Evolutionary conservation across 164 flowering plant species (phyloP).

Genomic region (Berberis vulgaris): DNA sequence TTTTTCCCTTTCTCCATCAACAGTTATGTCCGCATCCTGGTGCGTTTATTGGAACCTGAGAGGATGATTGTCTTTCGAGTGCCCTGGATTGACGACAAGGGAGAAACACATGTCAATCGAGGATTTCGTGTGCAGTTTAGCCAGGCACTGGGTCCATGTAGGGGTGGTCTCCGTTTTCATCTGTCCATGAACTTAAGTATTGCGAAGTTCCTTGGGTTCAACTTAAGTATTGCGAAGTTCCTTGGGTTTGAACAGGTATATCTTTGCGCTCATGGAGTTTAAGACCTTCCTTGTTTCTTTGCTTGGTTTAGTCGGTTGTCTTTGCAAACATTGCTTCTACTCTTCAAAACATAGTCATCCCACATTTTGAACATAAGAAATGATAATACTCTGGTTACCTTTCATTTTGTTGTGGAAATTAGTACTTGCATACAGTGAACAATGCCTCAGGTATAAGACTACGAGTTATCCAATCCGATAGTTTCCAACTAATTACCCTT

Average conservation of each 20-base stretch:
- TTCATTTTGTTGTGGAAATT: too few relatives aligned
- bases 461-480: too few relatives aligned
- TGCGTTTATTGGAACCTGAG: conserved; percentile 93
- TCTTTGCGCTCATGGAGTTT: neutral
- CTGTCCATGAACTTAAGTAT: conserved; percentile 84
- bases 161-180: conserved; percentile 94
- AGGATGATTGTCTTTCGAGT: conserved; percentile 85
- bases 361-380: too few relatives aligned
- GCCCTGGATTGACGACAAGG: conserved; percentile 97
- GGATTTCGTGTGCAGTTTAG: conserved; percentile 91
- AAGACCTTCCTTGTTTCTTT: neutral
- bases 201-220: too few relatives aligned
- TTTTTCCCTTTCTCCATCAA: conserved; percentile 1
- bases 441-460: too few relatives aligned
- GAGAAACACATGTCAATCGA: conserved; percentile 89
- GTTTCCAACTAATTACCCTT: too few relatives aligned
- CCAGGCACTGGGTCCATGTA: conserved; percentile 92
- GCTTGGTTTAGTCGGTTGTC: neutral
- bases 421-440: too few relatives aligned
- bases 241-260: conserved; percentile 90
- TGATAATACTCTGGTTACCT: too few relatives aligned
- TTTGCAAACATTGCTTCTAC: too few relatives aligned
- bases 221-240: conserved; percentile 61
- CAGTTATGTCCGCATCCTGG: conserved; percentile 91
- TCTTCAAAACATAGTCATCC: too few relatives aligned